phyloP scores from a whole-genome alignment of 345 rosid genomes.

The Clarkia xantiana region DNA sequence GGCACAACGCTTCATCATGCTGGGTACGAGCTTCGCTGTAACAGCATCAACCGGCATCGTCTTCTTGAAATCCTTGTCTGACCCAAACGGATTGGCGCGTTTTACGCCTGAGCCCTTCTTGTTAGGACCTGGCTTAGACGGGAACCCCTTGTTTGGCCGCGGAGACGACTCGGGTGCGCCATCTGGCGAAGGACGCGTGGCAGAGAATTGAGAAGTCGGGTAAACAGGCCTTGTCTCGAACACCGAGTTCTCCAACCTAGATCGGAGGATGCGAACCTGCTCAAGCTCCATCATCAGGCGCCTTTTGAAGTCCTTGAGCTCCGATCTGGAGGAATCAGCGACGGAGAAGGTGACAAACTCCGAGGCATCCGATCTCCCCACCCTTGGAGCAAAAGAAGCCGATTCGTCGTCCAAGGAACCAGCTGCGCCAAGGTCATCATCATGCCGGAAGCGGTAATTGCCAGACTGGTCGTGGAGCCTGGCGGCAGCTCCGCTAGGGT shows the following conservation, averaged over 20 bases:
- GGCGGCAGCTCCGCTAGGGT: slow-evolving; percentile 8
- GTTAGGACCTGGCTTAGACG: slow-evolving; percentile 5
- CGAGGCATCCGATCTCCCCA: slow-evolving; percentile 3
- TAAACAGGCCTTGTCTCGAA: slow-evolving; percentile 7
- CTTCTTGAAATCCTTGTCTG: slow-evolving; percentile 9
- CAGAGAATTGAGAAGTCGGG: slow-evolving; percentile 9
- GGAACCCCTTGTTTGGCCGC: neutral
- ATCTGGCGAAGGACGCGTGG: slow-evolving; percentile 8
- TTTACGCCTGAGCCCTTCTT: slow-evolving; percentile 13
- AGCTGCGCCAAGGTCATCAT: slow-evolving; percentile 6
- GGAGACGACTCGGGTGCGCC: slow-evolving; percentile 4
- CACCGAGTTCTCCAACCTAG: slow-evolving; percentile 13
- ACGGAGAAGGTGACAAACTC: slow-evolving; percentile 19
- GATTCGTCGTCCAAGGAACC: slow-evolving; percentile 4
- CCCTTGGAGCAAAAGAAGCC: slow-evolving; percentile 12
- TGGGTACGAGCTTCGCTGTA: slow-evolving; percentile 1
- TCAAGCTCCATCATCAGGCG: slow-evolving; percentile 25
- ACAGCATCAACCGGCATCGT: slow-evolving; percentile 1
- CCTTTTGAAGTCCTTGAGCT: slow-evolving; percentile 24
- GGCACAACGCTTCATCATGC: slow-evolving; percentile 21
- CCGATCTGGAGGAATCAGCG: slow-evolving; percentile 12
- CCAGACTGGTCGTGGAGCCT: slow-evolving; percentile 8
- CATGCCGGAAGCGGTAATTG: slow-evolving; percentile 7
- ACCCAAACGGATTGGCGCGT: slow-evolving; percentile 9
- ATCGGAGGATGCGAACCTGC: slow-evolving; percentile 20